Conservation (phyloP, 495 filamentous ascomycete genomes). For the Trichocladium uniseriatum region DNA sequence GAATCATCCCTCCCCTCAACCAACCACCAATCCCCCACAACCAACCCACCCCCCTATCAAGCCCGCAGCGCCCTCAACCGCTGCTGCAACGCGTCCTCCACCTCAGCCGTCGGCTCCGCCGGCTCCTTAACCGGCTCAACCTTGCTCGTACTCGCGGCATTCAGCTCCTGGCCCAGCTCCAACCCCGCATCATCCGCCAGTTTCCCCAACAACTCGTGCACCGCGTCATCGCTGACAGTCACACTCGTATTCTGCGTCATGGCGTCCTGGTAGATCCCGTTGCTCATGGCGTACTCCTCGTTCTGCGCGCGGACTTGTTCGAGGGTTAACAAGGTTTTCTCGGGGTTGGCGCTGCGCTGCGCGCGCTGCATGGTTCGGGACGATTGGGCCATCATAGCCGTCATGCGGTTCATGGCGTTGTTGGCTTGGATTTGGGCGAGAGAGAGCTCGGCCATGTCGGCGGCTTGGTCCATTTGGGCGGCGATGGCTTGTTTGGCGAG, state of each 20-base stretch:
- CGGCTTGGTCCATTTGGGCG: constrained; percentile 45
- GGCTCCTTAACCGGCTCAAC: constrained; percentile 38
- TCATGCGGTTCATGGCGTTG: constrained; percentile 49
- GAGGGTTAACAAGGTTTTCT: constrained; percentile 54
- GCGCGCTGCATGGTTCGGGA: constrained; percentile 47
- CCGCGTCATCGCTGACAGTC: constrained; percentile 72
- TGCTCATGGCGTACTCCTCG: constrained; percentile 75
- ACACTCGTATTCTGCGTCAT: constrained; percentile 64
- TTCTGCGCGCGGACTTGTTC: constrained; percentile 77
- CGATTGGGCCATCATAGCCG: constrained; percentile 42
- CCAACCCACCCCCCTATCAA: constrained; percentile 15
- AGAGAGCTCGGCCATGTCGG: constrained; percentile 45
- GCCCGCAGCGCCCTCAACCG: constrained; percentile 45
- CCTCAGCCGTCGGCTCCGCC: constrained; percentile 48
- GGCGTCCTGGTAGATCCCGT: constrained; percentile 75
- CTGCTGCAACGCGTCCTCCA: constrained; percentile 55
- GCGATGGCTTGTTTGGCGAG: constrained; percentile 46
- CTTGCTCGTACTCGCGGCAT: constrained; percentile 46
- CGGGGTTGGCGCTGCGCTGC: constrained; percentile 69
- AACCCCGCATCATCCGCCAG: constrained; percentile 76
- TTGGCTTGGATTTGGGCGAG: constrained; percentile 46
- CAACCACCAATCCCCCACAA: background rate
- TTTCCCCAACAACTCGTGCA: constrained; percentile 69
- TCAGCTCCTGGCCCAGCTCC: constrained; percentile 62
- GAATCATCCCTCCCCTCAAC: too few relatives aligned